A percentile compares a stretch with the other conserved stretches of the same genome.
Evolutionary conservation across 1,139 yeast species (phyloP).

Genomic region (Ashbya aceris): DNA sequence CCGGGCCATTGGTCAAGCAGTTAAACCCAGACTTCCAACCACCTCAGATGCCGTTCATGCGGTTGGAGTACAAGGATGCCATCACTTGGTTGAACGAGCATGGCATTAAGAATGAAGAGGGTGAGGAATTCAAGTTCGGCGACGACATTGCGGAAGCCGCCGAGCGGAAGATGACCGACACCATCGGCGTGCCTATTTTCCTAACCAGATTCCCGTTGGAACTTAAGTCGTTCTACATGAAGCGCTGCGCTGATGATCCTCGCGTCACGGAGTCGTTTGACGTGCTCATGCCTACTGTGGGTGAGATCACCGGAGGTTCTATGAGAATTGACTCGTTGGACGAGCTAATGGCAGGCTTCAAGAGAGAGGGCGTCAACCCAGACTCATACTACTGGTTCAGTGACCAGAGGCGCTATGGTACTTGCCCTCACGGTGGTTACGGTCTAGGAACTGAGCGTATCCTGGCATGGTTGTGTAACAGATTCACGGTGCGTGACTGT

Average conservation of each 20-base stretch:
- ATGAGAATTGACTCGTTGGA: conserved; percentile 86
- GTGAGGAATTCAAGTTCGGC: conserved; percentile 85
- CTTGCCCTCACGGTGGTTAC: conserved; percentile 98
- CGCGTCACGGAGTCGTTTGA: conserved; percentile 97
- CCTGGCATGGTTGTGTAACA: conserved; percentile 94
- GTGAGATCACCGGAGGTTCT: conserved; percentile 97
- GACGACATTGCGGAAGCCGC: conserved; percentile 99
- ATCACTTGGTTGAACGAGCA: conserved; percentile 95
- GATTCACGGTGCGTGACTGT: conserved; percentile 97
- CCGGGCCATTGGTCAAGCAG: conserved; percentile 82
- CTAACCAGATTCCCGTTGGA: conserved; percentile 93
- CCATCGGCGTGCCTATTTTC: conserved; percentile 83
- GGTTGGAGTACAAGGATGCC: conserved; percentile 87
- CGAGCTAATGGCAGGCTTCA: conserved; percentile 81
- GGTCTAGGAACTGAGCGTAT: conserved; percentile 98
- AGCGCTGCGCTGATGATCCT: conserved; percentile 79
- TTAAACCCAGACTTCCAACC: conserved; percentile 84
- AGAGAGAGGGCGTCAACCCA: conserved; percentile 81
- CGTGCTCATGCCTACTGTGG: conserved; percentile 96
- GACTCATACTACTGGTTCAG: conserved; percentile 87
- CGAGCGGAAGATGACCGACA: conserved; percentile 96
- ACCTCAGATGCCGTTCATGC: conserved; percentile 78
- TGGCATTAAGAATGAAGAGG: conserved; percentile 89
- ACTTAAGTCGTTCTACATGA: conserved; percentile 96
- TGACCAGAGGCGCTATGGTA: conserved; percentile 94